These are phyloP conservation scores for Bimuria novae-zelandiae DNA, from an alignment of 2,329 filamentous ascomycete genomes.

Conservation along the genomic window DNA sequence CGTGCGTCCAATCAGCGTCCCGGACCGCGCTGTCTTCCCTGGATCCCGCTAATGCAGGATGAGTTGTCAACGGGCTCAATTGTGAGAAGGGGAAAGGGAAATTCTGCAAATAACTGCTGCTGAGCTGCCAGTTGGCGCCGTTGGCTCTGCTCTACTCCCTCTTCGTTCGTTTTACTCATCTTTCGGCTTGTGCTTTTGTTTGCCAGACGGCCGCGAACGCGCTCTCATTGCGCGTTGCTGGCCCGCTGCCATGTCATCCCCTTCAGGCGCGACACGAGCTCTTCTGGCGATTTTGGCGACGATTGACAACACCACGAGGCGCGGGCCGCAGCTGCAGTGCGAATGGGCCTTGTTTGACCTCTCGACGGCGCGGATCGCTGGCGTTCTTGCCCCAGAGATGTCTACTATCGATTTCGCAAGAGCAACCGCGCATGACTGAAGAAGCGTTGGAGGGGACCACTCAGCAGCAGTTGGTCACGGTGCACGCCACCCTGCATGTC, in stretches of 20 bases:
- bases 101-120: background rate
- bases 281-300: background rate
- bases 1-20: conserved; percentile 27
- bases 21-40: conserved; percentile 24
- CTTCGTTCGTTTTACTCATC: conserved; percentile 14
- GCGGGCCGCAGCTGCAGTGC: background rate
- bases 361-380: background rate
- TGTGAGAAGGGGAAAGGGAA: conserved; percentile 22
- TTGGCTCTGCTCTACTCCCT: conserved; percentile 15
- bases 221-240: no score
- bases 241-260: no score
- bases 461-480: background rate
- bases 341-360: background rate
- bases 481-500: background rate
- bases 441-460: background rate
- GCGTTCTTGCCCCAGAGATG: background rate
- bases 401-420: background rate
- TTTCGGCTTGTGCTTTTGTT: background rate
- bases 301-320: conserved; percentile 1
- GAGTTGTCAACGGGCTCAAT: conserved; percentile 40
- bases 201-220: conserved; percentile 4
- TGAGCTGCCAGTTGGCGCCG: conserved; percentile 16
- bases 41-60: conserved; percentile 44
- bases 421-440: background rate
- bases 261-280: background rate